Percentiles rank a stretch among this genome's conserved stretches.
phyloP scores from a whole-genome alignment of 2,329 filamentous ascomycete species.

The Aphanoascus verrucosus region DNA sequence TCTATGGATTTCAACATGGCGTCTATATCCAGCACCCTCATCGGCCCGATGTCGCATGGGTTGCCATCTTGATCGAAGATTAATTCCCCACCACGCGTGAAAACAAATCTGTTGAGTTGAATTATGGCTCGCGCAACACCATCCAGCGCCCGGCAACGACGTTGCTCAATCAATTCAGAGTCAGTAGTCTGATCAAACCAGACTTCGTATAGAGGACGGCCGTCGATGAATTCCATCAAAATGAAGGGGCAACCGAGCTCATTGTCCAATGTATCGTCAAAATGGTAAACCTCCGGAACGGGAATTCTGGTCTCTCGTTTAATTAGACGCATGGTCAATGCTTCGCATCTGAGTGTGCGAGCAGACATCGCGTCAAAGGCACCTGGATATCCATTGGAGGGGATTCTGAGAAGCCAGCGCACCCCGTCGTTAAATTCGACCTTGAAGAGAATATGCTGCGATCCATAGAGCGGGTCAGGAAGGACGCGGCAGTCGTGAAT shows the following conservation, averaged over 20 bases:
- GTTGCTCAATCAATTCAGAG: background rate
- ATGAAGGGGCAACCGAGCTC: slow-evolving; percentile 22
- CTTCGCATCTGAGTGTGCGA: slow-evolving; percentile 20
- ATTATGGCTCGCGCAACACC: slow-evolving; percentile 18
- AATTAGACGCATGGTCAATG: slow-evolving; percentile 24
- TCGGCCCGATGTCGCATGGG: slow-evolving; percentile 4
- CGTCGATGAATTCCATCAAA: slow-evolving; percentile 21
- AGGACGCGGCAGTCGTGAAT: slow-evolving; percentile 2
- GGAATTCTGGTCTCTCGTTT: slow-evolving; percentile 24
- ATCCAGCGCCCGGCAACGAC: slow-evolving; percentile 15
- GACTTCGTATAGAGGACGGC: slow-evolving; percentile 20
- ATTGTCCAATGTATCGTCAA: slow-evolving; percentile 20
- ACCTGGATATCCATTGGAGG: slow-evolving; percentile 17
- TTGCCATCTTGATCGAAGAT: slow-evolving; percentile 14
- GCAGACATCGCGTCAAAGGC: slow-evolving; percentile 18
- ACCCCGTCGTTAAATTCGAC: slow-evolving; percentile 17
- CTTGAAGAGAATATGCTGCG: slow-evolving; percentile 20
- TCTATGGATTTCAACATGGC: slow-evolving; percentile 5
- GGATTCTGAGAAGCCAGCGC: slow-evolving; percentile 20
- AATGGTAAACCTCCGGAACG: slow-evolving; percentile 24
- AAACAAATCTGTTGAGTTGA: slow-evolving; percentile 18
- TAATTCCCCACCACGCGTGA: slow-evolving; percentile 9
- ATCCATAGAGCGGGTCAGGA: slow-evolving; percentile 17
- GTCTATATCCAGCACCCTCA: slow-evolving; percentile 3
- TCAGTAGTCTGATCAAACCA: slow-evolving; percentile 21